These are phyloP conservation scores for Butyriboletus loyo DNA, from an alignment of 768 basidiomycete species.

Conservation along the genomic window DNA sequence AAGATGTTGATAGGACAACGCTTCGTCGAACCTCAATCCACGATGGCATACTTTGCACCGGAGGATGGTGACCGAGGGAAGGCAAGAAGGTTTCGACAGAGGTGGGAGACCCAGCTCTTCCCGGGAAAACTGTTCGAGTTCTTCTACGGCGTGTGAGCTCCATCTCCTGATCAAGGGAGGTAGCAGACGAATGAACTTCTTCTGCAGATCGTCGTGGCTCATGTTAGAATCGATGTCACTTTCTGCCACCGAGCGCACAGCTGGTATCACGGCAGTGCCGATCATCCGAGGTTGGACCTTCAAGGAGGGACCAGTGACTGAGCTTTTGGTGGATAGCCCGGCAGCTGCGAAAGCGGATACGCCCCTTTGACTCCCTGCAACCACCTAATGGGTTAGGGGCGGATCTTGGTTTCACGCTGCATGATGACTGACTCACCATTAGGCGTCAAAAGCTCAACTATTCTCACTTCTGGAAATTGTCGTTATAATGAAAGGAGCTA, in stretches of 20 bases:
- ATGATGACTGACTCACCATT: slow-evolving; percentile 2
- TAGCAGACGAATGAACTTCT: background rate
- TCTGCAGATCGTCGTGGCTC: background rate
- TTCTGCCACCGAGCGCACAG: background rate
- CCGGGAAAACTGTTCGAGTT: slow-evolving; percentile 9
- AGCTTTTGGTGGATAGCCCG: background rate
- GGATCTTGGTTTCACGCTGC: background rate
- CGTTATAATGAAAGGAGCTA: too few relatives aligned
- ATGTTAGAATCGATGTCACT: background rate
- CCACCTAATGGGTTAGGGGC: background rate
- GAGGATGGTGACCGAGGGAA: slow-evolving; percentile 11
- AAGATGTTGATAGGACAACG: slow-evolving; percentile 8
- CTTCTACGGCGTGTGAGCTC: slow-evolving; percentile 7
- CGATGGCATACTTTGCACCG: slow-evolving; percentile 2
- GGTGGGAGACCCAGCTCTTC: background rate
- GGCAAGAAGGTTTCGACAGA: slow-evolving; percentile 4
- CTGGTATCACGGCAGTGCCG: slow-evolving; percentile 4
- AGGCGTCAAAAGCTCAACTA: background rate
- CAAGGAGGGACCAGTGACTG: background rate
- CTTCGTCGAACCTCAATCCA: slow-evolving; percentile 2
- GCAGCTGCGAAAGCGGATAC: too few relatives aligned
- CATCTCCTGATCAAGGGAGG: background rate
- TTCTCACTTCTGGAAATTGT: slow-evolving; percentile 6
- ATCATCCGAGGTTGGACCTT: background rate
- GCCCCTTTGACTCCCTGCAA: background rate